Percentiles rank a stretch among this genome's conserved stretches.
Conservation (phyloP, 2,329 filamentous ascomycete species). For the Xylariales sp. region DNA sequence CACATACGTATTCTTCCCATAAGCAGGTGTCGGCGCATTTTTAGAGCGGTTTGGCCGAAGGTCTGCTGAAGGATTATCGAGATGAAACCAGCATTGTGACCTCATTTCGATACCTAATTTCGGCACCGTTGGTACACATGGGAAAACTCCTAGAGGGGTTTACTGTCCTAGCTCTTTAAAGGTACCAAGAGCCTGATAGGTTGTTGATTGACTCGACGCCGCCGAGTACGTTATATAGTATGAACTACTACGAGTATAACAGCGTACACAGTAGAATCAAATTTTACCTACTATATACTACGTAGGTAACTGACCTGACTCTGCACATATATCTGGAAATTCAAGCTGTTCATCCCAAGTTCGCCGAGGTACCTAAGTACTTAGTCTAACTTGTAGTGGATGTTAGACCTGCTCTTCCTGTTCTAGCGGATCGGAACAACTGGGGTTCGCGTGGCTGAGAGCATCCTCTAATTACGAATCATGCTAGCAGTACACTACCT, state of each 20-base stretch:
- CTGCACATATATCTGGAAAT: constrained; percentile 1
- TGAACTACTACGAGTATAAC: no score
- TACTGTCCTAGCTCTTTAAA: constrained; percentile 2
- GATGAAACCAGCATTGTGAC: background rate
- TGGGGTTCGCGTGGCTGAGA: constrained; percentile 28
- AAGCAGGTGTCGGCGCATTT: background rate
- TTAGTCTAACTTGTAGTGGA: constrained; percentile 7
- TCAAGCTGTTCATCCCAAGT: constrained; percentile 19
- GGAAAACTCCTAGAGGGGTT: background rate
- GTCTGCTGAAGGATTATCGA: constrained; percentile 6
- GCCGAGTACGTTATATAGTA: no score
- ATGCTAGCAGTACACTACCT: constrained; percentile 5
- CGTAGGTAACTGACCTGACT: no score
- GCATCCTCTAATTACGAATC: constrained; percentile 29
- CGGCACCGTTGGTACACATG: background rate
- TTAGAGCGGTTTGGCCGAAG: constrained; percentile 1
- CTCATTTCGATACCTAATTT: background rate
- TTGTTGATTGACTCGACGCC: background rate
- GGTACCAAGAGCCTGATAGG: background rate
- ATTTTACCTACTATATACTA: constrained; percentile 8
- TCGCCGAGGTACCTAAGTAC: background rate
- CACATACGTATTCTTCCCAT: background rate
- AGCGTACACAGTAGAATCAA: no score
- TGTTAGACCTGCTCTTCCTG: constrained; percentile 30
- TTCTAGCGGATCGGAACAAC: constrained; percentile 29